Conservation (phyloP, 305 asterid genomes). For the Striga hermonthica region DNA sequence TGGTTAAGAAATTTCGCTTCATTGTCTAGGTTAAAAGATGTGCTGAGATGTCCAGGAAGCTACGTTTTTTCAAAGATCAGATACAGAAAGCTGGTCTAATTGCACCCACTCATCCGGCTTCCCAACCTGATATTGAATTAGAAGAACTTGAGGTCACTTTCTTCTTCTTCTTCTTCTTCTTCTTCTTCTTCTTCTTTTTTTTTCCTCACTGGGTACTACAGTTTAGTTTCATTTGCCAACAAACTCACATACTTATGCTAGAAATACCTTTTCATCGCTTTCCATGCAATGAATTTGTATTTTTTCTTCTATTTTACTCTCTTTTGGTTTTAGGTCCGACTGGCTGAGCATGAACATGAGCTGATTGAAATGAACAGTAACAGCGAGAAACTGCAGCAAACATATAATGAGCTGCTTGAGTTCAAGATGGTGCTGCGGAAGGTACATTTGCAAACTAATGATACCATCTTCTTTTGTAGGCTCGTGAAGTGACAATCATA, state of each 20-base stretch:
- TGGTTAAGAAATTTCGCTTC: slow-evolving; percentile 19
- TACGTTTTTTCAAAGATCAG: slow-evolving; percentile 83
- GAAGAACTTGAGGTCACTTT: slow-evolving; percentile 76
- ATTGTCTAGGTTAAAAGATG: slow-evolving; percentile 82
- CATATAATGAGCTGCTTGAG: slow-evolving; percentile 94
- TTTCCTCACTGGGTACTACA: neutral
- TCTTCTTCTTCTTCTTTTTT: neutral
- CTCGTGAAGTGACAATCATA: neutral
- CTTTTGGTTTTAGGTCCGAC: slow-evolving; percentile 57
- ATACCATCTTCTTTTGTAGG: slow-evolving; percentile 20
- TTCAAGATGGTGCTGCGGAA: slow-evolving; percentile 93
- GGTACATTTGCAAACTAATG: slow-evolving; percentile 48
- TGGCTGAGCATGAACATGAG: slow-evolving; percentile 93
- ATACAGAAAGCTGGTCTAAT: slow-evolving; percentile 72
- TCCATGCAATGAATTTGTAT: slow-evolving; percentile 14
- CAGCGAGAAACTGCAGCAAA: slow-evolving; percentile 78
- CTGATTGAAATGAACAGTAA: slow-evolving; percentile 91
- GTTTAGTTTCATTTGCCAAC: neutral
- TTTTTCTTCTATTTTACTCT: neutral
- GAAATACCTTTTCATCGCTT: slow-evolving; percentile 23
- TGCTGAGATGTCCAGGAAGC: slow-evolving; percentile 91
- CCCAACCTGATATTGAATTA: slow-evolving; percentile 77
- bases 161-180: neutral
- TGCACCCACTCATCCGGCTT: slow-evolving; percentile 64
- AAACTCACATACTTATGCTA: neutral